These are phyloP conservation scores for Aspergillus vadensis DNA, from an alignment of 2,329 filamentous ascomycete genomes.

Conservation along the genomic window DNA sequence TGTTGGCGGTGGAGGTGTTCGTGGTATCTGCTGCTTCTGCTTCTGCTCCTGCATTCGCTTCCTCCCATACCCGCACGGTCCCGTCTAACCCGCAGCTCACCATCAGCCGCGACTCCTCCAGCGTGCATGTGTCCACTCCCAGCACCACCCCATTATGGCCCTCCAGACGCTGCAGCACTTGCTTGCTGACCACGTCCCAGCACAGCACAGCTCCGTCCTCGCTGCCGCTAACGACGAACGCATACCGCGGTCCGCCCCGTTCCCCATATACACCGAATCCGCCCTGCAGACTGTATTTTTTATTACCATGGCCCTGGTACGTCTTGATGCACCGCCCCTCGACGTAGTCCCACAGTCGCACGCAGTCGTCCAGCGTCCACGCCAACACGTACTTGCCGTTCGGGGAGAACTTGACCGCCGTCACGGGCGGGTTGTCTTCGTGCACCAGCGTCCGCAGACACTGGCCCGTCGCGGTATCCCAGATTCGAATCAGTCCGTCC, in stretches of 20 bases:
- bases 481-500: conserved; percentile 89
- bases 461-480: conserved; percentile 94
- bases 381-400: conserved; percentile 93
- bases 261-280: conserved; percentile 71
- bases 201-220: conserved; percentile 83
- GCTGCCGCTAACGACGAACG: conserved; percentile 79
- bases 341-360: conserved; percentile 94
- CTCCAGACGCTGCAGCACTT: conserved; percentile 68
- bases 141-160: conserved; percentile 62
- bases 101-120: conserved; percentile 51
- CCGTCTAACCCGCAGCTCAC: conserved; percentile 65
- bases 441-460: conserved; percentile 93
- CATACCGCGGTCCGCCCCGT: conserved; percentile 38
- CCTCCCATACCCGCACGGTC: conserved; percentile 64
- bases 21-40: neutral
- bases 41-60: conserved; percentile 25
- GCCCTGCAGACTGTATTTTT: conserved; percentile 79
- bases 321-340: conserved; percentile 92
- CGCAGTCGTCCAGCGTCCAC: conserved; percentile 84
- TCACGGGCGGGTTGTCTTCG: conserved; percentile 90
- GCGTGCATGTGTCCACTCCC: conserved; percentile 60
- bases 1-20: neutral
- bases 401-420: conserved; percentile 86
- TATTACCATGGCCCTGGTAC: conserved; percentile 88
- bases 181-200: conserved; percentile 89